Evolutionary conservation across 805 yeast species (phyloP), one percentile per base, ranked within the genome.

Genomic region (Kazachstania psychrophila): DNA sequence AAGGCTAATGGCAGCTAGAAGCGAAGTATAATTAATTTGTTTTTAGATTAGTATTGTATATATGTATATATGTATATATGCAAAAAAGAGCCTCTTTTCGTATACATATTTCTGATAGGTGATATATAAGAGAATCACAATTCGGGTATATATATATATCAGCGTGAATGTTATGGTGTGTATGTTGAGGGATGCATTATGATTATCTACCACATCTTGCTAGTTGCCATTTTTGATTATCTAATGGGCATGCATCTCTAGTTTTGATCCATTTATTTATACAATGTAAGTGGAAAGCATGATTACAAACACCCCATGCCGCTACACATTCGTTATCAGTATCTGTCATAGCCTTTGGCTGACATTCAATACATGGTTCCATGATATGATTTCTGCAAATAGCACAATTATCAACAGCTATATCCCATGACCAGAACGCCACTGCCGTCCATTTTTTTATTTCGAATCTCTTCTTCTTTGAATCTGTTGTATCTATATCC

Each of bases 361-460:
- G 95, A 58, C 99, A 92, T 59, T 88, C 97, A 46, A 92, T 83
- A 59, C 98, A 92, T 13, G 92, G 92, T 54, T 92, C 99, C 99
- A 92, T 92, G 48, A 92, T 72, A 62, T 89, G 96, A 61, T 89
- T 92, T 57, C 97, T 74, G 70, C 99, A 92, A 58, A 92, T 92
- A 27, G 99, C 97, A 68, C 99, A 92, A 38, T 85, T 86, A 46
- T 94, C 98, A 38, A 86, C 89, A 24, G 78, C 89, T 42, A 86
- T 82, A 62, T 86, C 95, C 98, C 98, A 92, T 0, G 96, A 86
- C 99, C 99, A 92, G 58, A 92, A 86, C n/a, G 97, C 97, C 33
- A 92, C 98, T 0, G 97, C 97, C 11, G 95, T 87, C 97, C 98
- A 89, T 67, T 88, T 92, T 57, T 86, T 84, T 28, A 92, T 88